Conservation (phyloP, 2,329 filamentous ascomycete species). For the Ceratocystis destructans region DNA sequence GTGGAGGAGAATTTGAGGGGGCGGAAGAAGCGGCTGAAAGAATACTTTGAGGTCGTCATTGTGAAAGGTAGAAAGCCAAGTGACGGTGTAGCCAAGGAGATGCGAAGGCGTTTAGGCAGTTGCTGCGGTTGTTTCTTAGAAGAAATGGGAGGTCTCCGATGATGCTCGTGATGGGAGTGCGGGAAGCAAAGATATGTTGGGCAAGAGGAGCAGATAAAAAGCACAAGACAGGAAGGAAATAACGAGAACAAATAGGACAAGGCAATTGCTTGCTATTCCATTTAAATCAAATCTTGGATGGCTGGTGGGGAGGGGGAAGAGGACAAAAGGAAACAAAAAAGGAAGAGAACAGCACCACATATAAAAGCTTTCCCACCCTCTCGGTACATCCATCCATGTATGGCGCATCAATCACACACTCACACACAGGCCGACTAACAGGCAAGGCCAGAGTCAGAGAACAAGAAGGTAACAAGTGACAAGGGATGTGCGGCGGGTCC, state of each 20-base stretch:
- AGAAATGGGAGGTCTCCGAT: neutral
- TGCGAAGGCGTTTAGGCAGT: neutral
- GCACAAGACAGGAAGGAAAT: no score
- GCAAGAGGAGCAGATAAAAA: no score
- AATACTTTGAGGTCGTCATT: slow-evolving; percentile 13
- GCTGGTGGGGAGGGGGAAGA: neutral
- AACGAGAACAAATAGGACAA: no score
- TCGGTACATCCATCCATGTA: neutral
- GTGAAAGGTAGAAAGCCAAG: neutral
- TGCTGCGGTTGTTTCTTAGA: neutral
- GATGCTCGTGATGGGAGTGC: no score
- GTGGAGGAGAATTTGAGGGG: slow-evolving; percentile 11
- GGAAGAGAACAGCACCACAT: neutral
- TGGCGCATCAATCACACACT: neutral
- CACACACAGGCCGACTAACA: neutral
- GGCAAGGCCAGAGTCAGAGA: neutral
- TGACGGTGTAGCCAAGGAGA: neutral
- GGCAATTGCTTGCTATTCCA: no score
- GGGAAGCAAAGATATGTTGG: no score
- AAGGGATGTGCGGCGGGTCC: neutral
- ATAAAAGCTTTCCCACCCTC: slow-evolving; percentile 9
- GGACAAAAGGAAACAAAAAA: slow-evolving; percentile 4
- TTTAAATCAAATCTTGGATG: neutral
- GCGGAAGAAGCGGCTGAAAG: slow-evolving; percentile 12
- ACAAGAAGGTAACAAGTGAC: slow-evolving; percentile 1